Percentiles rank a stretch among this genome's conserved stretches.
Conservation (phyloP, 2,329 filamentous ascomycete species). For the Neopestalotiopsis rosae region DNA sequence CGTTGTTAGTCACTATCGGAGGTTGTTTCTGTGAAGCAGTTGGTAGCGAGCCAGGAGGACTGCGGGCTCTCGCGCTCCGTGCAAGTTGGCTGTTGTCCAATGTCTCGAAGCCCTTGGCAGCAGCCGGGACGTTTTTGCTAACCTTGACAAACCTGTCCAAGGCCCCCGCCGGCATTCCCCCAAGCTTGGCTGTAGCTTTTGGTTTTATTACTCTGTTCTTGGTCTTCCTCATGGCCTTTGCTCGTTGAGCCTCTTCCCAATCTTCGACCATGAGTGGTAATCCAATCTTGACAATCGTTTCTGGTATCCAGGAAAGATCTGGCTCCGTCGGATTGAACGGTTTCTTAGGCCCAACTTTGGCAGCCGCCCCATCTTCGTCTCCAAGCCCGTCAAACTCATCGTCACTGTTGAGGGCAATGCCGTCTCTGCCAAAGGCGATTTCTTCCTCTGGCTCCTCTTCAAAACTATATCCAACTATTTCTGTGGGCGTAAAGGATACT, state of each 20-base stretch:
- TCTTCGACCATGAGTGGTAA: constrained; percentile 68
- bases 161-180: constrained; percentile 33
- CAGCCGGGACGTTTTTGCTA: constrained; percentile 39
- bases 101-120: background rate
- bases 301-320: constrained; percentile 73
- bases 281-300: constrained; percentile 67
- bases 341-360: constrained; percentile 38
- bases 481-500: constrained; percentile 75
- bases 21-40: constrained; percentile 22
- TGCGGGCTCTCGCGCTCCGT: constrained; percentile 2
- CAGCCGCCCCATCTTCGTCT: constrained; percentile 29
- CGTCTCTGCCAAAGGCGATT: constrained; percentile 54
- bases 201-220: constrained; percentile 30
- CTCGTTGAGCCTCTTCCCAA: constrained; percentile 57
- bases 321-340: constrained; percentile 69
- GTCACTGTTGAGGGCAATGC: constrained; percentile 68
- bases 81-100: constrained; percentile 11
- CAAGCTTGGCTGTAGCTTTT: constrained; percentile 28
- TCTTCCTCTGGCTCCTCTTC: constrained; percentile 71
- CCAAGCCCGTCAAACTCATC: constrained; percentile 60
- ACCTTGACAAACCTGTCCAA: constrained; percentile 48
- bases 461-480: constrained; percentile 80
- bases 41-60: constrained; percentile 13
- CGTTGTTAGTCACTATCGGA: constrained; percentile 12
- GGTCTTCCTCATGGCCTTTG: constrained; percentile 33